These are phyloP conservation scores for Meyerozyma elateridarum DNA, from an alignment of 1,139 yeast genomes.

Conservation along the genomic window DNA sequence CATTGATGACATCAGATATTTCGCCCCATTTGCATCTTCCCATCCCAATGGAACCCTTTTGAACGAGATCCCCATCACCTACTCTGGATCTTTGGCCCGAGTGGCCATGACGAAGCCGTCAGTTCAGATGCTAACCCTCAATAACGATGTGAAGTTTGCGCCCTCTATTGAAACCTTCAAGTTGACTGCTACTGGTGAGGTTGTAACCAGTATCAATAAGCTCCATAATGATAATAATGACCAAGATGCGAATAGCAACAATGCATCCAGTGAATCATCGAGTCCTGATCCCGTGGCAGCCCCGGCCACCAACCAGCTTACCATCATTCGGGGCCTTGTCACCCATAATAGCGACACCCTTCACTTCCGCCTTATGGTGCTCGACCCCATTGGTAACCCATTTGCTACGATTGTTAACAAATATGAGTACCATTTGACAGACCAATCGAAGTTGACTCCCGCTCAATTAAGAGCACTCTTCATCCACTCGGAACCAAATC, in stretches of 20 bases:
- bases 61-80: constrained; percentile 29
- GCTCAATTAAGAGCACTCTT: neutral
- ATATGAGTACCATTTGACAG: constrained; percentile 31
- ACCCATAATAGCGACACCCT: constrained; percentile 17
- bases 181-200: too few species aligned
- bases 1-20: constrained; percentile 57
- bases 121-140: constrained; percentile 25
- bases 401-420: constrained; percentile 19
- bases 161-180: constrained; percentile 23
- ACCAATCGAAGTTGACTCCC: neutral
- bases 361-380: constrained; percentile 31
- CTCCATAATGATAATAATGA: too few species aligned
- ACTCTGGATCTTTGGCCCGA: constrained; percentile 27
- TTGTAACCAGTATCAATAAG: too few species aligned
- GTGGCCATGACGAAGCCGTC: constrained; percentile 9
- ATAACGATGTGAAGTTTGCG: constrained; percentile 28
- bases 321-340: constrained; percentile 32
- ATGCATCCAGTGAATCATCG: neutral
- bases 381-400: constrained; percentile 25
- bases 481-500: constrained; percentile 6
- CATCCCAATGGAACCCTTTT: constrained; percentile 21
- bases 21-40: constrained; percentile 23
- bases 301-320: constrained; percentile 19
- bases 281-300: constrained; percentile 6
- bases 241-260: neutral